These are phyloP conservation scores for Byssochlamys sp. DNA, from an alignment of 2,329 filamentous ascomycete genomes.

Conservation along the genomic window DNA sequence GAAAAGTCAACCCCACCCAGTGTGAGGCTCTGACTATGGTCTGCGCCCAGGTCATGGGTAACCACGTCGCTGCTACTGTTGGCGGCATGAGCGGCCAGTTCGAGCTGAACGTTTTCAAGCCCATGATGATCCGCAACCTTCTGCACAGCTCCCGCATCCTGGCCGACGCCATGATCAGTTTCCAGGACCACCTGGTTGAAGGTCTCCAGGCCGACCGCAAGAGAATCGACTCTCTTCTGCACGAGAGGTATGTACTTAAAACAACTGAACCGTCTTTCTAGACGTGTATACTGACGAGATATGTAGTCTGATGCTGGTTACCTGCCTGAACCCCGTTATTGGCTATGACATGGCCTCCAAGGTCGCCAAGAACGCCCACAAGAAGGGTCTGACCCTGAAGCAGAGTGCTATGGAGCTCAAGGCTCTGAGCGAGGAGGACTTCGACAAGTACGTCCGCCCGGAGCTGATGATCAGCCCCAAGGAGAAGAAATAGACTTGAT, in stretches of 20 bases:
- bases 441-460: constrained; percentile 78
- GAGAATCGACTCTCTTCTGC: constrained; percentile 79
- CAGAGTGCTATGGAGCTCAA: constrained; percentile 87
- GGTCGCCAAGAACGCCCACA: constrained; percentile 97
- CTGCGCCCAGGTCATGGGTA: constrained; percentile 94
- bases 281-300: neutral
- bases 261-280: neutral
- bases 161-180: constrained; percentile 84
- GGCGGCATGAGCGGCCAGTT: constrained; percentile 97
- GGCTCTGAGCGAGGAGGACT: constrained; percentile 77
- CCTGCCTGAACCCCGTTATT: constrained; percentile 93
- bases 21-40: constrained; percentile 97
- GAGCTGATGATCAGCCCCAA: constrained; percentile 90
- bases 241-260: constrained; percentile 65
- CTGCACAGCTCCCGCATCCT: constrained; percentile 84
- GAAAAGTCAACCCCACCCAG: constrained; percentile 98
- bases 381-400: constrained; percentile 92
- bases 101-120: constrained; percentile 98
- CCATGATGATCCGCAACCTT: constrained; percentile 86
- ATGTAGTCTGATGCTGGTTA: constrained; percentile 85
- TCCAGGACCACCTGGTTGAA: constrained; percentile 82
- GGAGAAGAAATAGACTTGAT: constrained; percentile 46
- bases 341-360: constrained; percentile 96
- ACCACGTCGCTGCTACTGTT: constrained; percentile 85
- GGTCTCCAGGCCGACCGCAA: constrained; percentile 89